These are phyloP conservation scores for Dendrobium nobile DNA, from an alignment of 106 monocot genomes.

Conservation along the genomic window DNA sequence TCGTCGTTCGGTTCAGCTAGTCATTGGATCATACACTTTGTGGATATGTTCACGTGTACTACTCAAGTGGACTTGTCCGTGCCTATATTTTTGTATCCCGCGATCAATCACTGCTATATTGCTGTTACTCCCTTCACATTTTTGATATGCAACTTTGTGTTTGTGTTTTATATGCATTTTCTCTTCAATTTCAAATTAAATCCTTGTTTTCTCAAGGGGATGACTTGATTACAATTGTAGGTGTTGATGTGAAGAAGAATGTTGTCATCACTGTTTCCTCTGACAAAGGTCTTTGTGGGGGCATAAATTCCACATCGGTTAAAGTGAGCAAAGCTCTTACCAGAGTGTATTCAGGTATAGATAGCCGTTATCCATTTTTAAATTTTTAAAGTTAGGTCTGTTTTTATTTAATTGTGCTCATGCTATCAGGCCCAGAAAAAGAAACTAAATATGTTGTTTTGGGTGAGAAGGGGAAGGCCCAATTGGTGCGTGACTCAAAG, in stretches of 20 bases:
- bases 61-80: too few relatives aligned
- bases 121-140: not conserved
- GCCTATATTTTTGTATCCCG: not conserved
- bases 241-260: conserved; percentile 93
- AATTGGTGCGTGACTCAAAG: conserved; percentile 80
- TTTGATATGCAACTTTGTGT: not conserved
- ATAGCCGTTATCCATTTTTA: not conserved
- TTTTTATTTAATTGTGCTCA: conserved; percentile 11
- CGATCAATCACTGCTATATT: not conserved
- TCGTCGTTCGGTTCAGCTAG: too few relatives aligned
- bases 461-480: conserved; percentile 96
- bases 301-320: conserved; percentile 93
- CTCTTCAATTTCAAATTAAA: not conserved
- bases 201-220: not conserved
- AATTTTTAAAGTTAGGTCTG: not conserved
- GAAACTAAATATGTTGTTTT: conserved; percentile 78
- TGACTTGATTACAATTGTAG: conserved; percentile 23
- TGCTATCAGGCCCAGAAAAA: conserved; percentile 68
- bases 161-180: not conserved
- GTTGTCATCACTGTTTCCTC: conserved; percentile 75
- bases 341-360: conserved; percentile 73
- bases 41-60: not conserved
- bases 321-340: conserved; percentile 84
- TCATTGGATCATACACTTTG: too few relatives aligned
- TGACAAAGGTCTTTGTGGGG: conserved; percentile 99